Evolutionary conservation across 1,284 basidiomycete species (phyloP).

Genomic region (Porodaedalea pini): DNA sequence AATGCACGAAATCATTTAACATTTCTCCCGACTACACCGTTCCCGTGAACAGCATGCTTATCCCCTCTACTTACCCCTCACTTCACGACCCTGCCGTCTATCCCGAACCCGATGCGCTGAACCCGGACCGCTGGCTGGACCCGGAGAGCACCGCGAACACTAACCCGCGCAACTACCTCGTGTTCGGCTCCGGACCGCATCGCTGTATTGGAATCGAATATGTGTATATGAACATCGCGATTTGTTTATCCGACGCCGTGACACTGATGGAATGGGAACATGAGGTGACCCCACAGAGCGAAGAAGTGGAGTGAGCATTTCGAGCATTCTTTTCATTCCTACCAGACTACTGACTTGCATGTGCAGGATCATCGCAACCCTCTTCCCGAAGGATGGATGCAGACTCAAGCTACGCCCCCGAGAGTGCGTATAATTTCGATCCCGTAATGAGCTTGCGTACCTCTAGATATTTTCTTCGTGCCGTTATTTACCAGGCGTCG

Average conservation of each 20-base stretch:
- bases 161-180: constrained; percentile 93
- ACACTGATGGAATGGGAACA: constrained; percentile 89
- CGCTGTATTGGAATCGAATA: constrained; percentile 94
- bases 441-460: no score
- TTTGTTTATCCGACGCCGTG: constrained; percentile 83
- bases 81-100: constrained; percentile 88
- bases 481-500: no score
- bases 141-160: constrained; percentile 75
- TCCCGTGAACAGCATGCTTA: constrained; percentile 89
- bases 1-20: constrained; percentile 85
- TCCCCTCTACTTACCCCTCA: constrained; percentile 95
- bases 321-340: constrained; percentile 11
- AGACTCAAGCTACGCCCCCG: constrained; percentile 73
- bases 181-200: constrained; percentile 93
- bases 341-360: background rate
- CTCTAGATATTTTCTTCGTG: no score
- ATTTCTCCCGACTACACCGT: constrained; percentile 90
- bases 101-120: constrained; percentile 81
- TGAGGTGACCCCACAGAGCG: constrained; percentile 72
- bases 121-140: constrained; percentile 93
- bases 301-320: constrained; percentile 74
- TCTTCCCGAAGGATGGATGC: constrained; percentile 94
- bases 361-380: constrained; percentile 80
- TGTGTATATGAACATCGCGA: constrained; percentile 87
- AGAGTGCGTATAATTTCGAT: constrained; percentile 22